These are phyloP conservation scores for Zychaea mexicana DNA, from an alignment of 371 early-diverging fungal species.

Conservation along the genomic window DNA sequence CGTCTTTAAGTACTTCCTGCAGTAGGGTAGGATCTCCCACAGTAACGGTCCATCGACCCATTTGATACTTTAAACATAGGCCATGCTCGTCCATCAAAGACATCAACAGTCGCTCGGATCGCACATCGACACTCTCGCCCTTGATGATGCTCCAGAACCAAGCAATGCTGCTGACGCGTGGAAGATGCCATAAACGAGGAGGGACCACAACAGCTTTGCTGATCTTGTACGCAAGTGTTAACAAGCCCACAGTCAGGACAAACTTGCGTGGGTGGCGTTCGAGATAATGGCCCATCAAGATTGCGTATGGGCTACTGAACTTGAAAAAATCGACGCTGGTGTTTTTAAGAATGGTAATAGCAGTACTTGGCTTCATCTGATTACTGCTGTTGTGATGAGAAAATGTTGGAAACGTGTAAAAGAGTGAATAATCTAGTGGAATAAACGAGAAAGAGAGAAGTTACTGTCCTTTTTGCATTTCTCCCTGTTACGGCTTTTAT, in stretches of 20 bases:
- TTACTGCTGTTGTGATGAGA: not conserved
- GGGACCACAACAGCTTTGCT: slow-evolving; percentile 17
- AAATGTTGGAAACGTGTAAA: not conserved
- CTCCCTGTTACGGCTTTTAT: no score
- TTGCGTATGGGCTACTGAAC: not conserved
- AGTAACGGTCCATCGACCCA: slow-evolving; percentile 26
- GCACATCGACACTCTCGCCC: slow-evolving; percentile 24
- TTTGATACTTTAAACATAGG: slow-evolving; percentile 27
- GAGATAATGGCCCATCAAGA: not conserved
- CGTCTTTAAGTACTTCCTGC: slow-evolving; percentile 23
- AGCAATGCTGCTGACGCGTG: slow-evolving; percentile 19
- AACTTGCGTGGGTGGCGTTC: not conserved
- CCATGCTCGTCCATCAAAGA: slow-evolving; percentile 28
- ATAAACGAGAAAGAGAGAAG: not conserved
- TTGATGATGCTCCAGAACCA: slow-evolving; percentile 24
- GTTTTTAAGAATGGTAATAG: not conserved
- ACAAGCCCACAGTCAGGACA: not conserved
- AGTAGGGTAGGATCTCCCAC: slow-evolving; percentile 28
- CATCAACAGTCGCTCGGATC: slow-evolving; percentile 18
- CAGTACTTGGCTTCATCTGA: not conserved
- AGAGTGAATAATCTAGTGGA: not conserved
- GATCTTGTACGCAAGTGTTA: not conserved
- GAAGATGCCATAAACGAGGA: slow-evolving; percentile 23
- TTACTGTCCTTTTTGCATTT: no score
- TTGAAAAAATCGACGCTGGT: not conserved